These are phyloP conservation scores for Neonectria ditissima DNA, from an alignment of 2,329 filamentous ascomycete species.

Conservation along the genomic window DNA sequence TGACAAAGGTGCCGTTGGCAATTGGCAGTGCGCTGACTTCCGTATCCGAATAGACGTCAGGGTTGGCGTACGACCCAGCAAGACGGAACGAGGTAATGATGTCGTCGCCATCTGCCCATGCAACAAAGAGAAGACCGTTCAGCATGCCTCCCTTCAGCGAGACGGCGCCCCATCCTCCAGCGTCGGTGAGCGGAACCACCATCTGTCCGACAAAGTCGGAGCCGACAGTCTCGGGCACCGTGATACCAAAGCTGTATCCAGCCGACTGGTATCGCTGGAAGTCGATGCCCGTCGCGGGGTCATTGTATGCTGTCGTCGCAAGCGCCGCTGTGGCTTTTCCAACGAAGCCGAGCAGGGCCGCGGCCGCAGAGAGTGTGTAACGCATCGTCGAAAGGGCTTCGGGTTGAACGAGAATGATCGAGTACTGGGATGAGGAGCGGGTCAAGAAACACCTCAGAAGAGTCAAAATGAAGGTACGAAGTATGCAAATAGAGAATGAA, in stretches of 20 bases:
- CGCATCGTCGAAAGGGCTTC: conserved; percentile 27
- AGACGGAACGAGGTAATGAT: conserved; percentile 50
- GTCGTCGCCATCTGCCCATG: conserved; percentile 60
- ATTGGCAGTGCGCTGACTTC: conserved; percentile 57
- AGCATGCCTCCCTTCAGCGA: conserved; percentile 61
- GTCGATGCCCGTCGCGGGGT: conserved; percentile 59
- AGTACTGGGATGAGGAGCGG: background rate
- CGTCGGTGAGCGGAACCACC: conserved; percentile 54
- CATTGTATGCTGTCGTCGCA: conserved; percentile 50
- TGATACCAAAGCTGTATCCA: conserved; percentile 60
- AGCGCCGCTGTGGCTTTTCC: conserved; percentile 29
- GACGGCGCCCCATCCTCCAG: conserved; percentile 59
- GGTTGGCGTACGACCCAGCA: conserved; percentile 58
- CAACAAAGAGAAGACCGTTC: conserved; percentile 59
- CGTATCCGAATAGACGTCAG: conserved; percentile 57
- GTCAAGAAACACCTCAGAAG: conserved; percentile 14
- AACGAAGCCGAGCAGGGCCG: conserved; percentile 40
- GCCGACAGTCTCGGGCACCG: conserved; percentile 59
- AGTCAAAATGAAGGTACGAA: conserved; percentile 19
- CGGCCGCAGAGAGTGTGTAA: conserved; percentile 26
- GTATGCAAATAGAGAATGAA: conserved; percentile 29
- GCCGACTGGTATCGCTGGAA: conserved; percentile 51
- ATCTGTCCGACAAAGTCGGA: conserved; percentile 68
- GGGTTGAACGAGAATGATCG: background rate
- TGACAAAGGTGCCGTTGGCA: conserved; percentile 63